A percentile compares a stretch with the other conserved stretches of the same genome.
These are phyloP conservation scores for Penicillium rolfsii DNA, from an alignment of 2,329 filamentous ascomycete species.

Conservation along the genomic window DNA sequence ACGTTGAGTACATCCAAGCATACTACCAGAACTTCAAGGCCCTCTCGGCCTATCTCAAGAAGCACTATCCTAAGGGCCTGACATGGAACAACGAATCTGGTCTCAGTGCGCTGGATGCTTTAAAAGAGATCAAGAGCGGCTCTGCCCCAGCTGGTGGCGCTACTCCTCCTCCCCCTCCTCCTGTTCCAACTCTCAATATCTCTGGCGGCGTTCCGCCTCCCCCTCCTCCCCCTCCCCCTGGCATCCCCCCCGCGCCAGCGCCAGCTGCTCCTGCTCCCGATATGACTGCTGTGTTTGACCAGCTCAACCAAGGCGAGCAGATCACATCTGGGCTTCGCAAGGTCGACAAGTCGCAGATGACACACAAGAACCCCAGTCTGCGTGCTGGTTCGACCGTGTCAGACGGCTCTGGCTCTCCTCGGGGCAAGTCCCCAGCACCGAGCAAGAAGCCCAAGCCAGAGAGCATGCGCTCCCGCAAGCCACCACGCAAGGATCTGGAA, in stretches of 20 bases:
- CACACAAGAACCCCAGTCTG: constrained; percentile 93
- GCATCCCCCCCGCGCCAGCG: constrained; percentile 58
- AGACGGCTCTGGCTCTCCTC: constrained; percentile 53
- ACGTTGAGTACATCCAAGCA: constrained; percentile 87
- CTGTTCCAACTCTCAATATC: constrained; percentile 51
- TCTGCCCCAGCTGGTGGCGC: constrained; percentile 42
- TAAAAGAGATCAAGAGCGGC: constrained; percentile 60
- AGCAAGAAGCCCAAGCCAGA: constrained; percentile 86
- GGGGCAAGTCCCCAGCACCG: constrained; percentile 80
- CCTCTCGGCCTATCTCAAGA: constrained; percentile 80
- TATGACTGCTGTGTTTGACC: constrained; percentile 85
- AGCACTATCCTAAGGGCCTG: constrained; percentile 77
- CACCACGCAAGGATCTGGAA: constrained; percentile 75
- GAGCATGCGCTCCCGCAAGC: constrained; percentile 82
- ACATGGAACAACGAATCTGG: constrained; percentile 82
- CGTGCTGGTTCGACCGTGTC: constrained; percentile 73
- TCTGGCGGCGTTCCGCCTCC: constrained; percentile 66
- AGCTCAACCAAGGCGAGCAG: constrained; percentile 85
- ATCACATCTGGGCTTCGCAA: constrained; percentile 89
- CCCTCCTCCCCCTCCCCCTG: constrained; percentile 68
- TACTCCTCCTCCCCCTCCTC: constrained; percentile 54
- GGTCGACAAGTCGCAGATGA: constrained; percentile 95
- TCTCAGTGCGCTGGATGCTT: constrained; percentile 70
- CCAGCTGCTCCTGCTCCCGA: constrained; percentile 59
- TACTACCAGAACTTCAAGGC: constrained; percentile 90